Conservation (phyloP, 2,329 filamentous ascomycete genomes). For the Colletotrichum euphorbiae region DNA sequence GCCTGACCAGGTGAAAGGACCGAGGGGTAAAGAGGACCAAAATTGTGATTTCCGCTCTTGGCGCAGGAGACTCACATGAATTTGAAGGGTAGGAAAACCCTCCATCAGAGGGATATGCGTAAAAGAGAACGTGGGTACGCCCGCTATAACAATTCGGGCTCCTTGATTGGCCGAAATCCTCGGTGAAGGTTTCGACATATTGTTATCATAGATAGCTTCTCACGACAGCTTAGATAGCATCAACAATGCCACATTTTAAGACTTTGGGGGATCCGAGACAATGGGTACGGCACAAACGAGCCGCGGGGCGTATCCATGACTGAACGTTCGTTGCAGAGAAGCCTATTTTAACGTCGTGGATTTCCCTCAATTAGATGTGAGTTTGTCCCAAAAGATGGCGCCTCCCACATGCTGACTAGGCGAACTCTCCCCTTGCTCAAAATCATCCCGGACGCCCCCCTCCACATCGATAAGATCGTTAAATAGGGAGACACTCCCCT, state of each 20-base stretch:
- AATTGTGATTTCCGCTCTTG: neutral
- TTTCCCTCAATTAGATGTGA: neutral
- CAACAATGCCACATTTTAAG: neutral
- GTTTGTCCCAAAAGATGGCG: neutral
- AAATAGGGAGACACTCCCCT: slow-evolving; percentile 48
- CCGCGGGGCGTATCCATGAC: slow-evolving; percentile 15
- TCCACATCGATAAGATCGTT: slow-evolving; percentile 10
- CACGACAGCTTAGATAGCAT: slow-evolving; percentile 32
- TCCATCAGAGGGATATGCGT: neutral
- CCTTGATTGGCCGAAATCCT: neutral
- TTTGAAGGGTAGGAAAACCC: neutral
- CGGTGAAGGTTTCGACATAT: neutral
- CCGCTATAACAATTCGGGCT: neutral
- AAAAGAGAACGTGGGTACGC: slow-evolving; percentile 9
- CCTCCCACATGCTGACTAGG: slow-evolving; percentile 8
- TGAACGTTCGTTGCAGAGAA: slow-evolving; percentile 9
- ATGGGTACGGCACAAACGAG: neutral
- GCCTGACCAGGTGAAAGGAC: neutral
- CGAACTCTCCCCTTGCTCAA: neutral
- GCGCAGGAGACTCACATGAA: neutral
- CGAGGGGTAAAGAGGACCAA: neutral
- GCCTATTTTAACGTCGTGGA: slow-evolving; percentile 32
- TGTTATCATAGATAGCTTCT: slow-evolving; percentile 20
- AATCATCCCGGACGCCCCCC: neutral
- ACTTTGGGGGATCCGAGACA: slow-evolving; percentile 1